These are phyloP conservation scores for Eimeria tenella DNA, from an alignment of 169 alveolate genomes.

Conservation along the genomic window DNA sequence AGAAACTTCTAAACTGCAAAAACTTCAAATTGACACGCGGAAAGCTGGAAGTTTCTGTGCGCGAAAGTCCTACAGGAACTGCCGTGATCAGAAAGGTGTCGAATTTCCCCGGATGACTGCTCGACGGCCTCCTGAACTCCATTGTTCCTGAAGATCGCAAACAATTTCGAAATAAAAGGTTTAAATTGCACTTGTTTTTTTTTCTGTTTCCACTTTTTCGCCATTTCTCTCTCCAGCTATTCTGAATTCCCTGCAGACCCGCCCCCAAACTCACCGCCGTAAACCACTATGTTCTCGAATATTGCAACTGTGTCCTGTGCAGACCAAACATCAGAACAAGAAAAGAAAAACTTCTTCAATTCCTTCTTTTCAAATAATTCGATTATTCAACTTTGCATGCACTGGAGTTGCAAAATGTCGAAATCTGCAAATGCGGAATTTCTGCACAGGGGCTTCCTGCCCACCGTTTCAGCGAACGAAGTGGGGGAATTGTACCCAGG, in stretches of 20 bases:
- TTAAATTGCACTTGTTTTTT: no score
- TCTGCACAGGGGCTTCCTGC: no score
- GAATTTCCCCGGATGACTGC: background rate
- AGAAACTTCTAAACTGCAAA: no score
- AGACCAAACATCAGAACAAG: background rate
- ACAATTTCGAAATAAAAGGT: background rate
- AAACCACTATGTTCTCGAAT: background rate
- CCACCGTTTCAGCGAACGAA: no score
- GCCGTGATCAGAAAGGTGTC: slow-evolving; percentile 22
- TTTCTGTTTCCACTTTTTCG: no score
- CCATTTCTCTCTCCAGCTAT: no score
- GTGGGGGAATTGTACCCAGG: no score
- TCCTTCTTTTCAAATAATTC: no score
- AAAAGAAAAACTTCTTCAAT: no score
- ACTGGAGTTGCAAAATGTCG: no score
- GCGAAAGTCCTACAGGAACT: background rate
- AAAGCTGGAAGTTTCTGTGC: background rate
- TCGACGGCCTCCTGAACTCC: slow-evolving; percentile 3
- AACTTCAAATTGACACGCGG: background rate
- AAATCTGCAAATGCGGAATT: no score
- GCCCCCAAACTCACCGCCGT: background rate
- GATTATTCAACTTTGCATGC: no score
- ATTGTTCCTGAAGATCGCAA: slow-evolving; percentile 22
- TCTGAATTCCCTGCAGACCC: background rate
- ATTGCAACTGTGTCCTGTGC: background rate